These are phyloP conservation scores for Bryoglossum gracile DNA, from an alignment of 495 filamentous ascomycete species.

Conservation along the genomic window DNA sequence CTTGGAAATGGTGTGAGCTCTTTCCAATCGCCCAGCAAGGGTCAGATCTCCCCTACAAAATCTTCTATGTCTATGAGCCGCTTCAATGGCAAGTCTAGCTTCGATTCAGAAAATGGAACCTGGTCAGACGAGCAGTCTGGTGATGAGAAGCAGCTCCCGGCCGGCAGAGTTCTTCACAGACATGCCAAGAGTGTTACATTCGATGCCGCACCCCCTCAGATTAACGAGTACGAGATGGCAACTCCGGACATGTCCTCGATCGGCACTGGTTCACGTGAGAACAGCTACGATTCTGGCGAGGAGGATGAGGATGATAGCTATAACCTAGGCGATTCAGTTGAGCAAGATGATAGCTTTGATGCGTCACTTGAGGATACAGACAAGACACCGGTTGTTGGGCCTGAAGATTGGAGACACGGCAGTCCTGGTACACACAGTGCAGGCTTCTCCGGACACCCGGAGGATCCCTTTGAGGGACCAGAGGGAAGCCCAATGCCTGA, in stretches of 20 bases:
- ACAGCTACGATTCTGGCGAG: conserved; percentile 76
- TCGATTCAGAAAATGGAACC: conserved; percentile 62
- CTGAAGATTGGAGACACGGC: conserved; percentile 90
- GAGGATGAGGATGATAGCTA: conserved; percentile 70
- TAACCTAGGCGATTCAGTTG: conserved; percentile 54
- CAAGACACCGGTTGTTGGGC: conserved; percentile 93
- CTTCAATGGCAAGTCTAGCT: conserved; percentile 57
- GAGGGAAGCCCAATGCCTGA: conserved; percentile 58
- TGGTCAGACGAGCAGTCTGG: conserved; percentile 59
- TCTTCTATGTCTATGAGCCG: conserved; percentile 70
- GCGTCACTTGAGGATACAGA: conserved; percentile 89
- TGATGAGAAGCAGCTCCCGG: conserved; percentile 46
- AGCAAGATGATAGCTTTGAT: conserved; percentile 86
- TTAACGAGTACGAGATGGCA: conserved; percentile 96
- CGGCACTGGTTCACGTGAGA: conserved; percentile 78
- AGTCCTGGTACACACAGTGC: conserved; percentile 43
- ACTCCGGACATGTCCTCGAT: conserved; percentile 90
- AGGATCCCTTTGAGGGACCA: conserved; percentile 60
- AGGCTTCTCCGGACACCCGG: conserved; percentile 44
- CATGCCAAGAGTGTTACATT: conserved; percentile 96
- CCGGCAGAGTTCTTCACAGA: conserved; percentile 56
- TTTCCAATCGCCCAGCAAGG: conserved; percentile 61
- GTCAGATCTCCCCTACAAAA: conserved; percentile 71
- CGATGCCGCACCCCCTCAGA: conserved; percentile 83
- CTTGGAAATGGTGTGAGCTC: conserved; percentile 22